Evolutionary conservation across 2,329 filamentous ascomycete species (phyloP).

Genomic region (Botrytis tulipae): DNA sequence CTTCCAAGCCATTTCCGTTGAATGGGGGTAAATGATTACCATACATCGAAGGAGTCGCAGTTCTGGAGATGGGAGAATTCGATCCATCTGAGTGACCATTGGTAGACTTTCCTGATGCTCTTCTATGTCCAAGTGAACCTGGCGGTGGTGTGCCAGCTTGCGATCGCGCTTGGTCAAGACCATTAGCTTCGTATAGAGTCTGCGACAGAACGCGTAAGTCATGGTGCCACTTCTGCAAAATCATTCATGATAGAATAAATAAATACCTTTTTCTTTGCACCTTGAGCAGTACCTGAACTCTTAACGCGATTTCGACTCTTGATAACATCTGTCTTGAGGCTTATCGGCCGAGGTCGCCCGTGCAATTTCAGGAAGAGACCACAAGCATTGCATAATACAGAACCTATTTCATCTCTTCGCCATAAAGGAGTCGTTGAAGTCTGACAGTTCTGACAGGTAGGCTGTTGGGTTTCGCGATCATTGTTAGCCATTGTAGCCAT

Average conservation of each 20-base stretch:
- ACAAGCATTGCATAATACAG: conserved; percentile 97
- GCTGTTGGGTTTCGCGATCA: conserved; percentile 64
- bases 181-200: conserved; percentile 51
- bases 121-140: conserved; percentile 56
- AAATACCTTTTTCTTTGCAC: conserved; percentile 79
- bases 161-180: conserved; percentile 55
- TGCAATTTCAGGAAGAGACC: conserved; percentile 97
- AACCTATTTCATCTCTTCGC: conserved; percentile 93
- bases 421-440: conserved; percentile 96
- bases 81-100: conserved; percentile 73
- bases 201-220: conserved; percentile 33
- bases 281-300: conserved; percentile 71
- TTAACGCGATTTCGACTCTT: conserved; percentile 99
- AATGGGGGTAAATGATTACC: conserved; percentile 76
- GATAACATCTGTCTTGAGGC: conserved; percentile 97
- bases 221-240: conserved; percentile 27
- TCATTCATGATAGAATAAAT: neutral
- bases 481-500: conserved; percentile 52
- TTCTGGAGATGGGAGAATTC: conserved; percentile 76
- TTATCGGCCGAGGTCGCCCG: conserved; percentile 87
- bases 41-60: conserved; percentile 73
- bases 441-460: conserved; percentile 92
- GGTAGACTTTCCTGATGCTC: conserved; percentile 67
- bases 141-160: conserved; percentile 53
- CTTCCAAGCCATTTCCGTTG: conserved; percentile 65